Evolutionary conservation across 2,329 filamentous ascomycete species (phyloP).

Genomic region (Microdochium bolleyi): DNA sequence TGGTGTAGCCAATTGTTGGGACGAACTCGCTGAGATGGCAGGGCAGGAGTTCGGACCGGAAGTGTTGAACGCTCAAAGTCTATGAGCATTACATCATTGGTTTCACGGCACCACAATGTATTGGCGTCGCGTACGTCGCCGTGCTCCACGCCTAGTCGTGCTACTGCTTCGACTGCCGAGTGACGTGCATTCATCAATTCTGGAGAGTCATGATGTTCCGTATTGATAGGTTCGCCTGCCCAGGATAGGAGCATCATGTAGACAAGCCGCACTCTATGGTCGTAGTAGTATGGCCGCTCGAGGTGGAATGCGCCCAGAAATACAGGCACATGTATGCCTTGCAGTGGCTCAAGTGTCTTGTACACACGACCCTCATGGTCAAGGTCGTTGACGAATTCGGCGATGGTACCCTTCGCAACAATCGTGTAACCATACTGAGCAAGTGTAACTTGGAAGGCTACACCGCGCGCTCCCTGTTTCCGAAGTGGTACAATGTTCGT

Average conservation of each 20-base stretch:
- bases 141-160: constrained; percentile 17
- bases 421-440: constrained; percentile 33
- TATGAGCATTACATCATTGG: constrained; percentile 17
- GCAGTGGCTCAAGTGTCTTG: constrained; percentile 17
- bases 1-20: no score
- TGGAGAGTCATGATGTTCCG: neutral
- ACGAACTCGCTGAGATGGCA: no score
- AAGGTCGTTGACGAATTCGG: constrained; percentile 21
- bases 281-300: constrained; percentile 23
- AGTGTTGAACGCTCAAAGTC: constrained; percentile 20
- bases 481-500: constrained; percentile 18
- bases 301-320: constrained; percentile 29
- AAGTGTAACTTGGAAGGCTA: constrained; percentile 32
- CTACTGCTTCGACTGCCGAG: constrained; percentile 12
- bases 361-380: constrained; percentile 27
- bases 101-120: constrained; percentile 16
- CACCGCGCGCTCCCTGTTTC: constrained; percentile 23
- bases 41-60: no score
- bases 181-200: constrained; percentile 1
- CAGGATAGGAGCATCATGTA: constrained; percentile 26
- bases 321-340: constrained; percentile 27
- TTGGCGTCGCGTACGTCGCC: constrained; percentile 15
- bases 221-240: constrained; percentile 14
- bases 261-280: constrained; percentile 20
- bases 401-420: constrained; percentile 29